Evolutionary conservation across 805 yeast genomes (phyloP).

Genomic region (baker's yeast (Saccharomyces cerevisiae)): DNA sequence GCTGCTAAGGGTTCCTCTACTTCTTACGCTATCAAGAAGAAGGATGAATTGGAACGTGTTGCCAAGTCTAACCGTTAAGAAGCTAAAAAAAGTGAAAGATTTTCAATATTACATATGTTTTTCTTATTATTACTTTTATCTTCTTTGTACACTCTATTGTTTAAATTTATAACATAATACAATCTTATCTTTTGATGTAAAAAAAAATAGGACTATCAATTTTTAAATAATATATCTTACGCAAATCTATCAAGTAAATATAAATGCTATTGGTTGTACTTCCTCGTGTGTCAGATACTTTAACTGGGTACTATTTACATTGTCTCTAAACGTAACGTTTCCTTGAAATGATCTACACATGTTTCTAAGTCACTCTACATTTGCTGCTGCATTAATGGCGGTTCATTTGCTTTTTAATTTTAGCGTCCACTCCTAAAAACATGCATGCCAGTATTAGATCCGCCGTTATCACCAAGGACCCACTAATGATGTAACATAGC

Average conservation of each 20-base stretch:
- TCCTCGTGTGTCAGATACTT: too few species aligned
- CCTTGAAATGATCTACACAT: not conserved
- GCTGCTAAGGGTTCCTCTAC: constrained; percentile 99
- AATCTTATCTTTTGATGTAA: constrained; percentile 4
- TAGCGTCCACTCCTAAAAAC: constrained; percentile 29
- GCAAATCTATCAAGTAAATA: not conserved
- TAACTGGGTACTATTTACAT: not conserved
- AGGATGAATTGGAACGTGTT: constrained; percentile 99
- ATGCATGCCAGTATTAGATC: constrained; percentile 28
- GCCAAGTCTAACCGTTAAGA: constrained; percentile 99
- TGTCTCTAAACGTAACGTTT: not conserved
- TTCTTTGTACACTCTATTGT: constrained; percentile 18
- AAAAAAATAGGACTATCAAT: not conserved
- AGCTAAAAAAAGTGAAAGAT: constrained; percentile 4
- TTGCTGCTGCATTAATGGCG: not conserved
- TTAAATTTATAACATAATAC: constrained; percentile 11
- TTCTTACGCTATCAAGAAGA: constrained; percentile 99
- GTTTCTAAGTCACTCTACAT: not conserved
- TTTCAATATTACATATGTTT: constrained; percentile 2
- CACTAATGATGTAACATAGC: constrained; percentile 46
- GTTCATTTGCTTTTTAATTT: constrained; percentile 19
- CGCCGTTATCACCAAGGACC: constrained; percentile 37
- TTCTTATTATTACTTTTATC: constrained; percentile 15
- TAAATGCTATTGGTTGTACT: not conserved
- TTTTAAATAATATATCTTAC: not conserved